Conservation (phyloP, 768 basidiomycete species). For the Xerocomellus amylosporus region DNA sequence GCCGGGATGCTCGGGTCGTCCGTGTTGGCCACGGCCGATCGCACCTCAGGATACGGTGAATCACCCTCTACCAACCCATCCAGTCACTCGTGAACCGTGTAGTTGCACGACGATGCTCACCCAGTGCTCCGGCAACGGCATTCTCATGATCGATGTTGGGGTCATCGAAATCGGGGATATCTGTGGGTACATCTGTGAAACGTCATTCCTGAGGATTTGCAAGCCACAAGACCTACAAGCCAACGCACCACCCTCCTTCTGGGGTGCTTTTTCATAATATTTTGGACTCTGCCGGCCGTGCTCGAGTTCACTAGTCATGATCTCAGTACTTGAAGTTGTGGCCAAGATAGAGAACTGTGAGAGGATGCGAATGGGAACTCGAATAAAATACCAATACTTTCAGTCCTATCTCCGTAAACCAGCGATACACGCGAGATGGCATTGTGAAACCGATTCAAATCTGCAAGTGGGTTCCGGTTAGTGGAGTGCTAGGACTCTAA, state of each 20-base stretch:
- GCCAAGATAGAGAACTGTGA: background rate
- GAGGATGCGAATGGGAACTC: background rate
- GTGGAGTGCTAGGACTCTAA: no score
- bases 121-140: constrained; percentile 13
- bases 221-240: background rate
- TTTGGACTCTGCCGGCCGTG: background rate
- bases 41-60: constrained; percentile 83
- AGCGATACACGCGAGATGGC: no score
- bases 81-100: constrained; percentile 11
- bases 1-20: constrained; percentile 67
- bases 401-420: no score
- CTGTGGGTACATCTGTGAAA: constrained; percentile 1
- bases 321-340: background rate
- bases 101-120: constrained; percentile 2
- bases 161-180: constrained; percentile 32
- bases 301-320: background rate
- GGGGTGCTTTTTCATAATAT: background rate
- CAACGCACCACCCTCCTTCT: constrained; percentile 1
- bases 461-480: no score
- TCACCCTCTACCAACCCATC: constrained; percentile 50
- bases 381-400: background rate
- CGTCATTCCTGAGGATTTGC: no score
- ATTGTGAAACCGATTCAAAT: no score
- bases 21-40: constrained; percentile 70
- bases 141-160: constrained; percentile 34